Conservation (phyloP, 768 basidiomycete genomes). For the Calvatia gigantea region DNA sequence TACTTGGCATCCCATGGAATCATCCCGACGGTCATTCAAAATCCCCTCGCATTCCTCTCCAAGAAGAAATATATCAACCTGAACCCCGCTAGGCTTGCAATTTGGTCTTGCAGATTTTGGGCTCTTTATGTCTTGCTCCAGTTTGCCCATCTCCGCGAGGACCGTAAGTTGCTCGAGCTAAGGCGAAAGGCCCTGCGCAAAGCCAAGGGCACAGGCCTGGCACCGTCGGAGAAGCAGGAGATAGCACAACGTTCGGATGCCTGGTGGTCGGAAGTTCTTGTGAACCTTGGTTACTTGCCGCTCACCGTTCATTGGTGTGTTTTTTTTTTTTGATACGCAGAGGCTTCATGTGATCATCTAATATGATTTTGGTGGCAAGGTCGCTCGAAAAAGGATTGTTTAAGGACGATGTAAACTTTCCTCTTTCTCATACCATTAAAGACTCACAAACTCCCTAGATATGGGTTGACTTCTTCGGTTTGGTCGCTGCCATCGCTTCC, state of each 20-base stretch:
- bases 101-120: slow-evolving; percentile 85
- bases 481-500: slow-evolving; percentile 53
- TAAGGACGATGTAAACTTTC: slow-evolving; percentile 52
- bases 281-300: slow-evolving; percentile 77
- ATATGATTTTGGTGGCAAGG: slow-evolving; percentile 36
- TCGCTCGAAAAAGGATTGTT: slow-evolving; percentile 67
- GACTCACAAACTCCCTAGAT: slow-evolving; percentile 23
- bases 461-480: slow-evolving; percentile 39
- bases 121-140: slow-evolving; percentile 75
- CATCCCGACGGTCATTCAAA: slow-evolving; percentile 51
- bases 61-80: slow-evolving; percentile 40
- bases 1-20: slow-evolving; percentile 62
- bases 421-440: background rate
- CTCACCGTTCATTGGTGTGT: slow-evolving; percentile 80
- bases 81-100: slow-evolving; percentile 42
- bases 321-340: background rate
- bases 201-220: slow-evolving; percentile 47
- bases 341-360: background rate
- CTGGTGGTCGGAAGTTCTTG: slow-evolving; percentile 67
- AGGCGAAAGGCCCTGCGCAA: slow-evolving; percentile 55
- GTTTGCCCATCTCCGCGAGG: slow-evolving; percentile 68
- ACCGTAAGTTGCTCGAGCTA: slow-evolving; percentile 53
- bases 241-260: slow-evolving; percentile 59
- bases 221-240: slow-evolving; percentile 51
- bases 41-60: slow-evolving; percentile 39